These are phyloP conservation scores for Candida mattraensis DNA, from an alignment of 805 yeast genomes.

Conservation along the genomic window DNA sequence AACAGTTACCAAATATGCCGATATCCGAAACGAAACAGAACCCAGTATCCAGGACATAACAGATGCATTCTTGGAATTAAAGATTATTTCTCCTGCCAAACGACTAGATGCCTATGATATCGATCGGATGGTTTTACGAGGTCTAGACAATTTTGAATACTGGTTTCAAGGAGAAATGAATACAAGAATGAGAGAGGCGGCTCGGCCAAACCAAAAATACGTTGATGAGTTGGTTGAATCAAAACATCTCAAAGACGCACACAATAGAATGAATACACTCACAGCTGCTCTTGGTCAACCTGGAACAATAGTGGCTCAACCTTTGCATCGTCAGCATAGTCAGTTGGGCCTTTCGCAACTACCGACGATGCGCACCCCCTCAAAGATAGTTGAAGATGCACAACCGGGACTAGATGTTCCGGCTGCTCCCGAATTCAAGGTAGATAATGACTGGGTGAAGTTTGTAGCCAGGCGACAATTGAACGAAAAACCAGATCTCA, in stretches of 20 bases:
- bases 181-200: constrained; percentile 40
- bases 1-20: constrained; percentile 51
- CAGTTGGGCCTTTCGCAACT: constrained; percentile 9
- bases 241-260: constrained; percentile 24
- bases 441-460: constrained; percentile 36
- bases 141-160: constrained; percentile 49
- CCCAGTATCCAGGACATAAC: constrained; percentile 62
- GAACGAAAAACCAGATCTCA: constrained; percentile 25
- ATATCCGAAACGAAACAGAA: constrained; percentile 40
- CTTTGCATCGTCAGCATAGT: constrained; percentile 13
- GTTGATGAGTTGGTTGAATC: constrained; percentile 24
- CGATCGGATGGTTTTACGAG: constrained; percentile 43
- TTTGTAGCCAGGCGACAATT: constrained; percentile 31
- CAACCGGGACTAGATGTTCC: constrained; percentile 1
- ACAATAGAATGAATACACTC: constrained; percentile 32
- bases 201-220: constrained; percentile 33
- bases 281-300: constrained; percentile 34
- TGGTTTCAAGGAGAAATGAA: constrained; percentile 55
- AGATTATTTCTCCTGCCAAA: constrained; percentile 59
- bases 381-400: neutral
- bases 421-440: constrained; percentile 8
- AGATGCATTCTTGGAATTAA: constrained; percentile 64
- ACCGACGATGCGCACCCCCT: neutral
- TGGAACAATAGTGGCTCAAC: constrained; percentile 20
- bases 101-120: constrained; percentile 55